Conservation (phyloP, 176 grass and related monocot genomes). For the Cenchrus fungigraminus region DNA sequence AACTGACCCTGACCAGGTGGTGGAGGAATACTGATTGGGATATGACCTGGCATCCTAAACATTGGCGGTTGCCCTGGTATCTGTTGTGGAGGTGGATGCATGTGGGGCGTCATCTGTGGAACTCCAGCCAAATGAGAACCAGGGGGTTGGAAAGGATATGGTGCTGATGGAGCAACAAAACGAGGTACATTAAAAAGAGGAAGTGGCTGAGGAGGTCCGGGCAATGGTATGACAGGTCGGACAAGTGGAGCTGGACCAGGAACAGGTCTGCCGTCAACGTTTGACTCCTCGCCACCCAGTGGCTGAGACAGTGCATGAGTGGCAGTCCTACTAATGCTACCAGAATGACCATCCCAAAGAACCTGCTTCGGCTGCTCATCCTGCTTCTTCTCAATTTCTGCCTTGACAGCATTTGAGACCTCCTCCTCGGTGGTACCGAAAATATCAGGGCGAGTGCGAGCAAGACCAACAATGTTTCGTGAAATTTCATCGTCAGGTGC, state of each 20-base stretch:
- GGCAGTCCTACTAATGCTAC: conserved; percentile 84
- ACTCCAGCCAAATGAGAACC: too few relatives aligned
- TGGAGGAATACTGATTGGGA: conserved; percentile 62
- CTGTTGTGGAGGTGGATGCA: conserved; percentile 60
- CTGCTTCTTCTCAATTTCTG: conserved; percentile 96
- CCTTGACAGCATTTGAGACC: conserved; percentile 94
- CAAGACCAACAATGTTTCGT: conserved; percentile 94
- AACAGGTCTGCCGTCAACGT: conserved; percentile 26
- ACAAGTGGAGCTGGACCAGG: conserved; percentile 72
- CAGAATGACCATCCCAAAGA: conserved; percentile 97
- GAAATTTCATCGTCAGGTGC: conserved; percentile 94
- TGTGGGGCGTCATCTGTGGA: conserved; percentile 45
- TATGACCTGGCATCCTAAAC: conserved; percentile 52
- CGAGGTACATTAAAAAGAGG: conserved; percentile 78
- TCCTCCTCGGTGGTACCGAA: conserved; percentile 97
- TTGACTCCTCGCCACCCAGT: conserved; percentile 63
- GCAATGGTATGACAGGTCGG: conserved; percentile 55
- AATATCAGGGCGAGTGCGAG: conserved; percentile 92
- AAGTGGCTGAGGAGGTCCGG: conserved; percentile 84
- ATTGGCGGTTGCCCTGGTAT: conserved; percentile 65
- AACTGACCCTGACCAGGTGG: conserved; percentile 77
- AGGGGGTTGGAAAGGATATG: conserved; percentile 8
- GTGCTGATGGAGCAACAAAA: conserved; percentile 26
- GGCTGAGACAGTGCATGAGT: conserved; percentile 81
- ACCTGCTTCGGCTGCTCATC: conserved; percentile 92